Conservation (phyloP, 495 filamentous ascomycete genomes). For the Aspergillus olivimuriae region DNA sequence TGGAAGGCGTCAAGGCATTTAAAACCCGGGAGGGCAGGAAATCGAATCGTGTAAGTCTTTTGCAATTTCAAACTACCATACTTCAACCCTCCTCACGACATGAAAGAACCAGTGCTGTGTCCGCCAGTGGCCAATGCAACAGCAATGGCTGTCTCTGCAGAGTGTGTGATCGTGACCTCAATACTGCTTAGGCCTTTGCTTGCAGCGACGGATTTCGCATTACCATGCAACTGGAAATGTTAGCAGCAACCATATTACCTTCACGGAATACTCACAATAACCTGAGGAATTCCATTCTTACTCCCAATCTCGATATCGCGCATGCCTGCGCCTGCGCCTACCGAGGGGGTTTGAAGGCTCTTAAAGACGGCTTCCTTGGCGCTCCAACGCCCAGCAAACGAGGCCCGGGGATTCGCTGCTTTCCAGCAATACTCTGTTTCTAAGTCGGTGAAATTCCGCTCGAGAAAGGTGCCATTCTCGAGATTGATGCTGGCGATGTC, state of each 20-base stretch:
- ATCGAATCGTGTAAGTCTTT: no score
- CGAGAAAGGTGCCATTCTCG: conserved; percentile 83
- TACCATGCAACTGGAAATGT: conserved; percentile 12
- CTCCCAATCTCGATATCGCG: conserved; percentile 88
- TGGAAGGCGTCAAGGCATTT: no score
- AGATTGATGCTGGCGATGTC: conserved; percentile 76
- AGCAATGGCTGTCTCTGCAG: conserved; percentile 11
- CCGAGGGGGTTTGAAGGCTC: conserved; percentile 54
- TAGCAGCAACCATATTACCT: not conserved
- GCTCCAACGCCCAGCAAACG: conserved; percentile 89
- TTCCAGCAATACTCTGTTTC: conserved; percentile 83
- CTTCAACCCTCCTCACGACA: no score
- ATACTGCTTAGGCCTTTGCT: conserved; percentile 10
- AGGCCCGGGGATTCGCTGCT: conserved; percentile 68
- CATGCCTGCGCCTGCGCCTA: conserved; percentile 79
- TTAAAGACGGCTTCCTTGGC: conserved; percentile 99
- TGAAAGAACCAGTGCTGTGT: not conserved
- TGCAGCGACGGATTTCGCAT: conserved; percentile 9
- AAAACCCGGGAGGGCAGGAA: no score
- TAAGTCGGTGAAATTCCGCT: conserved; percentile 81
- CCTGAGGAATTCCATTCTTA: conserved; percentile 30
- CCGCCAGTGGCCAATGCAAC: conserved; percentile 9
- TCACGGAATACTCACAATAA: conserved; percentile 7
- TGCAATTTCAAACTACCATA: no score
- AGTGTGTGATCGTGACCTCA: conserved; percentile 17